These are phyloP conservation scores for Mallotus nudiflorus DNA, from an alignment of 345 rosid species.

Conservation along the genomic window DNA sequence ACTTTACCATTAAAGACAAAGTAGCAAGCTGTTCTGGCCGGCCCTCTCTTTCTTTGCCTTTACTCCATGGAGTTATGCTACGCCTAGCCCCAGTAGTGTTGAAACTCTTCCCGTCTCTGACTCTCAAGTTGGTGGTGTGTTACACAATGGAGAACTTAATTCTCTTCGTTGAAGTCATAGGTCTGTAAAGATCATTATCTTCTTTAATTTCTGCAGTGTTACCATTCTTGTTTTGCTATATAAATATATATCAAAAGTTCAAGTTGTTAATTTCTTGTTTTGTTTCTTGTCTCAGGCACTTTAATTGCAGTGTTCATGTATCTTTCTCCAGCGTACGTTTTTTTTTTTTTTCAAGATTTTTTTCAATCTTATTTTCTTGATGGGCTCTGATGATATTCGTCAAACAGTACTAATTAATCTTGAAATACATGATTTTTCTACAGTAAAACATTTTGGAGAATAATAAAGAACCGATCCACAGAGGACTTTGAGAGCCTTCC, in stretches of 20 bases:
- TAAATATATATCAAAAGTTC: neutral
- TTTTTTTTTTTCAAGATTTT: no score
- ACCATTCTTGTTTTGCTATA: neutral
- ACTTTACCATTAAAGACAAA: no score
- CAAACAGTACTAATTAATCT: no score
- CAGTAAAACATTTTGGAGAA: constrained; percentile 60
- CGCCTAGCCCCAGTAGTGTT: no score
- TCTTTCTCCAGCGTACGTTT: constrained; percentile 74
- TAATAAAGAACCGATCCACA: constrained; percentile 50
- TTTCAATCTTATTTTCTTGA: neutral
- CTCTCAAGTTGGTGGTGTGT: no score
- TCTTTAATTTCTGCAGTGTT: neutral
- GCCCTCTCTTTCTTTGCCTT: no score
- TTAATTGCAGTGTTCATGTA: constrained; percentile 66
- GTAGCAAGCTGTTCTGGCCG: no score
- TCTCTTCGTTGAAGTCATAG: constrained; percentile 59
- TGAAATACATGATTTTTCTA: no score
- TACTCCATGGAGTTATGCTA: no score
- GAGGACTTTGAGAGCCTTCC: constrained; percentile 76
- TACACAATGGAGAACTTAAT: constrained; percentile 39
- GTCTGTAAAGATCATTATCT: constrained; percentile 35
- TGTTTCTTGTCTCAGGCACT: constrained; percentile 50
- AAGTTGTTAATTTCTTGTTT: no score
- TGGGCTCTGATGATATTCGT: no score
- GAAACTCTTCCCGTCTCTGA: no score